Evolutionary conservation across 768 basidiomycete genomes (phyloP), one percentile per base, ranked within the genome.

Genomic region (Amanita subjunquillea): DNA sequence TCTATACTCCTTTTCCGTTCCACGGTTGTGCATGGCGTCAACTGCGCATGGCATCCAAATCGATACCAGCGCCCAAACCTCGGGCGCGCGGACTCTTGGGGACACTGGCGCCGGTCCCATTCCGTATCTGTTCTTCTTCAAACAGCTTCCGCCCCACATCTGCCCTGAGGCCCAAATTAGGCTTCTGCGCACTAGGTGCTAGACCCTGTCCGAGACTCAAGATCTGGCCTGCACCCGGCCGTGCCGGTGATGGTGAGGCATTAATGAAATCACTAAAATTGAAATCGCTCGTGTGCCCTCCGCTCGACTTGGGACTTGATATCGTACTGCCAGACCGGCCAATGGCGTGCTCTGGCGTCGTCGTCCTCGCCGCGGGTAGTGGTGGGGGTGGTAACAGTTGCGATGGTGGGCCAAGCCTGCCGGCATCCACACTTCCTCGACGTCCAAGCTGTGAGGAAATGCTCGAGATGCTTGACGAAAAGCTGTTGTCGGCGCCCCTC

Each of bases 241-340:
- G 64, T 10, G 73, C 69, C 4, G 82, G 80, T 3, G 82, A 81
- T 12, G 83, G 83, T 23, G 85, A 86, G 36, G 82, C 81, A 58
- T 87, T 80, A 61, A 87, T 79, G 62, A 80, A 88, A 53, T 87
- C 85, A 57, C 76, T 76, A 54, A 85, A 70, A 63, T 85, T 83
- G 66, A 87, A 85, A 13, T 77, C 65, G 59, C 66, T 58, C 57
- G 65, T 36, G 30, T 38, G 51, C 56, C 58, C 63, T 36, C 65
- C 62, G 44, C 56, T 66, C 25, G 70, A 69, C 40, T 71, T 67
- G 20, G 66, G 64, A 50, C 62, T 70, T n/a, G 55, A 52, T 37
- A 60, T 58, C 20, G 48, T 29, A 27, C 61, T 62, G 39, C 56
- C 53, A 56, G 57, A 55, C 53, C 41, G 64, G 60, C 46, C 62